Percentiles rank a stretch among this genome's conserved stretches.
Evolutionary conservation across 345 rosid species (phyloP).

Genomic region (Anastatica hierochuntica): DNA sequence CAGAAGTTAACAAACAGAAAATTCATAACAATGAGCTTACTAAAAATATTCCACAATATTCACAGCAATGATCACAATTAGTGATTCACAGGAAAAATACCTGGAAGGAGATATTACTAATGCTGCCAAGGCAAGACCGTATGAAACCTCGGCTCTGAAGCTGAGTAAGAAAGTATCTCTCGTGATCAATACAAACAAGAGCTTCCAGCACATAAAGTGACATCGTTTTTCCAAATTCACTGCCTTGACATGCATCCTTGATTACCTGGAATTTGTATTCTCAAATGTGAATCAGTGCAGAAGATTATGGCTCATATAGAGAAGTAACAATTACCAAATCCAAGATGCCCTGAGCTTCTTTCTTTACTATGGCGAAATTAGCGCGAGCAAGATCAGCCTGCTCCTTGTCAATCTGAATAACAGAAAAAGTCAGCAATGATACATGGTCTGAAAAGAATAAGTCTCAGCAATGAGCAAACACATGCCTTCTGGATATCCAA

Average conservation of each 20-base stretch:
- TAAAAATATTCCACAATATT: no score
- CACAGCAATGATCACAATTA: not conserved
- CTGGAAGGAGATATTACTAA: slow-evolving; percentile 62
- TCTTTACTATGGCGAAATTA: slow-evolving; percentile 68
- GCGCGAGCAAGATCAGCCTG: slow-evolving; percentile 79
- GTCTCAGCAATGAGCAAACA: slow-evolving; percentile 9
- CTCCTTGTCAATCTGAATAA: slow-evolving; percentile 69
- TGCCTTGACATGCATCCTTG: slow-evolving; percentile 80
- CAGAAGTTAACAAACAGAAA: not conserved
- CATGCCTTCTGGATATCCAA: slow-evolving; percentile 78
- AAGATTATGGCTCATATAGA: not conserved
- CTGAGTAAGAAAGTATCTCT: slow-evolving; percentile 78
- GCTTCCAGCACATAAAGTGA: slow-evolving; percentile 87
- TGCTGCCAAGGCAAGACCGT: slow-evolving; percentile 59
- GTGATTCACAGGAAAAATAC: slow-evolving; percentile 25
- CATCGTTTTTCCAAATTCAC: slow-evolving; percentile 85
- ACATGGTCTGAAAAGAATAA: slow-evolving; percentile 1
- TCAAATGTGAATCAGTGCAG: slow-evolving; percentile 7
- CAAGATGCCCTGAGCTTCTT: slow-evolving; percentile 80
- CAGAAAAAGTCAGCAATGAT: not conserved
- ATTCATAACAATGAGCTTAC: not conserved
- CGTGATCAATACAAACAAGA: slow-evolving; percentile 70
- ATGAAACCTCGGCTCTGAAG: slow-evolving; percentile 91
- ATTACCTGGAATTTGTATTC: slow-evolving; percentile 46
- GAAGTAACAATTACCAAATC: slow-evolving; percentile 51